Conservation (phyloP, 768 basidiomycete species). For the Harrya chromipes region DNA sequence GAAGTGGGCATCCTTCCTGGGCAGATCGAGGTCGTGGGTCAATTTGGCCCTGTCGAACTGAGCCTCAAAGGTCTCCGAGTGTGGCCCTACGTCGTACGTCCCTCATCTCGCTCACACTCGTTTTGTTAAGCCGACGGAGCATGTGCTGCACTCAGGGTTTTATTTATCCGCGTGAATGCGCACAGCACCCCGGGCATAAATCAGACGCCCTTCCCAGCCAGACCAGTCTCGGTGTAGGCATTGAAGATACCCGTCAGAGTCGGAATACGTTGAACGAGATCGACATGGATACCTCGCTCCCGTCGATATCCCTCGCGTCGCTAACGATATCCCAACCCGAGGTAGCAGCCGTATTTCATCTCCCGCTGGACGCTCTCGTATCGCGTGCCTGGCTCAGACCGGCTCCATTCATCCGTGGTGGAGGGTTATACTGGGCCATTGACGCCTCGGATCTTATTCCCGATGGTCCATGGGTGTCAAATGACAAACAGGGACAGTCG, state of each 20-base stretch:
- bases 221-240: neutral
- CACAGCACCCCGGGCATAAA: neutral
- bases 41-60: slow-evolving; percentile 57
- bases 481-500: slow-evolving; percentile 35
- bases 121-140: neutral
- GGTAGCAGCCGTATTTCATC: slow-evolving; percentile 69
- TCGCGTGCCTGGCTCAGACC: slow-evolving; percentile 46
- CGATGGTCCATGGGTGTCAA: slow-evolving; percentile 29
- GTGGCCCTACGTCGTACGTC: slow-evolving; percentile 74
- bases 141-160: slow-evolving; percentile 35
- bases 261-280: neutral
- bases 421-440: slow-evolving; percentile 58
- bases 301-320: slow-evolving; percentile 53
- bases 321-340: slow-evolving; percentile 57
- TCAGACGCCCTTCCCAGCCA: slow-evolving; percentile 3
- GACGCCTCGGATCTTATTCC: slow-evolving; percentile 59
- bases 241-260: neutral
- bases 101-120: neutral
- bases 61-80: slow-evolving; percentile 61
- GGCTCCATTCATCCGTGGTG: slow-evolving; percentile 45
- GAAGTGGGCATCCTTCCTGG: slow-evolving; percentile 63
- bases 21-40: slow-evolving; percentile 64
- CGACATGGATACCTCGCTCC: slow-evolving; percentile 45
- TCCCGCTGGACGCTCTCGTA: slow-evolving; percentile 54
- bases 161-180: slow-evolving; percentile 24